These are phyloP conservation scores for Hypoxylon rickii DNA, from an alignment of 495 filamentous ascomycete species.

Conservation along the genomic window DNA sequence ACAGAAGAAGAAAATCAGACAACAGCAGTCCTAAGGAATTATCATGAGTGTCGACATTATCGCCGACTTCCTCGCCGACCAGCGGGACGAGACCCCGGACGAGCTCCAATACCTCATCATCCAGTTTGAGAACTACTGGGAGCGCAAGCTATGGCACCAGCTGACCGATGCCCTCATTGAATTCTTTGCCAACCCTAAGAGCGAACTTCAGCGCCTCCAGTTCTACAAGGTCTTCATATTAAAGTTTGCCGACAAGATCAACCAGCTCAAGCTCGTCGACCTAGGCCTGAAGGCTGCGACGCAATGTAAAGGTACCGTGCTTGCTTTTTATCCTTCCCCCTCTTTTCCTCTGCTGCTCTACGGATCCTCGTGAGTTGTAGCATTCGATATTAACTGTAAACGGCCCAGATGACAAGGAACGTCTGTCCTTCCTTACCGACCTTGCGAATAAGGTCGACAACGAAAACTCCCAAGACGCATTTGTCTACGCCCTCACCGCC, in stretches of 20 bases:
- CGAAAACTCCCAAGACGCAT: constrained; percentile 91
- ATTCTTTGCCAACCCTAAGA: constrained; percentile 83
- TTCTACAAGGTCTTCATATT: constrained; percentile 95
- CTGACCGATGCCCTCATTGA: constrained; percentile 87
- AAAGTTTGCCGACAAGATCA: constrained; percentile 97
- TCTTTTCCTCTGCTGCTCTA: background rate
- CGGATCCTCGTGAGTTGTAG: background rate
- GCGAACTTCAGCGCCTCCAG: constrained; percentile 79
- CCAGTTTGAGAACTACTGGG: constrained; percentile 95
- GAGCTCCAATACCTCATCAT: constrained; percentile 87
- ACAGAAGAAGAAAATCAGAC: constrained; percentile 2
- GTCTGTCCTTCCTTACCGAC: constrained; percentile 81
- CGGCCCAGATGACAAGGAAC: constrained; percentile 79
- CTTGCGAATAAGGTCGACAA: constrained; percentile 89
- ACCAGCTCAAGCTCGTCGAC: constrained; percentile 93
- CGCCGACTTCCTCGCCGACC: constrained; percentile 85
- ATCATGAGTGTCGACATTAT: constrained; percentile 84
- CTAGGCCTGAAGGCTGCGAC: constrained; percentile 84
- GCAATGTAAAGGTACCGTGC: constrained; percentile 85
- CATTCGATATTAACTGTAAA: background rate
- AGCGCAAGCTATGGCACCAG: constrained; percentile 99
- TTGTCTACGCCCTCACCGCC: constrained; percentile 89
- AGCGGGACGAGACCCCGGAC: constrained; percentile 82
- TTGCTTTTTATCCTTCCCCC: no score
- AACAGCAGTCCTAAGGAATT: constrained; percentile 18